phyloP scores from a whole-genome alignment of 345 rosid species.

The Rhodamnia argentea region DNA sequence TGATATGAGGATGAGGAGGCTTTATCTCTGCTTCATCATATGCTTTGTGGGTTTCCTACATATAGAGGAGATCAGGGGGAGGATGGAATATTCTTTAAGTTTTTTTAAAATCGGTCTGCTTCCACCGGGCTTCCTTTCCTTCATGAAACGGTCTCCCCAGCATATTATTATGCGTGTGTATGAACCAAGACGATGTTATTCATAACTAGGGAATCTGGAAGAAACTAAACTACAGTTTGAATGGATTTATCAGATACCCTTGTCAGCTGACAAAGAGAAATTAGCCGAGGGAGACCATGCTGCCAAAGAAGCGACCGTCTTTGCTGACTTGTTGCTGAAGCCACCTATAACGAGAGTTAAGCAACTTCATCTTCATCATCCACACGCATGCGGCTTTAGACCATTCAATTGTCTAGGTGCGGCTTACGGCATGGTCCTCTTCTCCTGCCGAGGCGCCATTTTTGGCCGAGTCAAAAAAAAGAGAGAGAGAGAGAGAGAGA shows the following conservation, averaged over 20 bases:
- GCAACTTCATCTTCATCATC: not conserved
- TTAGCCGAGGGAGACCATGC: not conserved
- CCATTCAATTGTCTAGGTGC: not conserved
- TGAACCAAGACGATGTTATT: not conserved
- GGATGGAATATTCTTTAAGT: not conserved
- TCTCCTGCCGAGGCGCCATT: not conserved
- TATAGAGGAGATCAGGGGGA: not conserved
- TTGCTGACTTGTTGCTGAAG: not conserved
- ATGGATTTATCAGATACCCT: not conserved
- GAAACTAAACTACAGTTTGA: not conserved
- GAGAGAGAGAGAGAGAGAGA: not conserved
- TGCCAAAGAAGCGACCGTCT: not conserved
- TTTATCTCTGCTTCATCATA: not conserved
- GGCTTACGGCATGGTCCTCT: conserved; percentile 5
- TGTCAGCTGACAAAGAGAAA: not conserved
- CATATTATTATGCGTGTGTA: not conserved
- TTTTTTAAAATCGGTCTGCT: not conserved
- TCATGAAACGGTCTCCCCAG: not conserved
- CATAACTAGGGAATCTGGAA: not conserved
- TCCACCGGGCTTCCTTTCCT: not conserved
- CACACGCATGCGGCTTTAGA: not conserved
- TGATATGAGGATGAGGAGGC: not conserved
- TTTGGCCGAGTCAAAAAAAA: not conserved
- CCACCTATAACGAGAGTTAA: not conserved
- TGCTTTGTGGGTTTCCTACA: not conserved